Evolutionary conservation across 1,284 basidiomycete species (phyloP).

Genomic region (Sporisorium sorghi): DNA sequence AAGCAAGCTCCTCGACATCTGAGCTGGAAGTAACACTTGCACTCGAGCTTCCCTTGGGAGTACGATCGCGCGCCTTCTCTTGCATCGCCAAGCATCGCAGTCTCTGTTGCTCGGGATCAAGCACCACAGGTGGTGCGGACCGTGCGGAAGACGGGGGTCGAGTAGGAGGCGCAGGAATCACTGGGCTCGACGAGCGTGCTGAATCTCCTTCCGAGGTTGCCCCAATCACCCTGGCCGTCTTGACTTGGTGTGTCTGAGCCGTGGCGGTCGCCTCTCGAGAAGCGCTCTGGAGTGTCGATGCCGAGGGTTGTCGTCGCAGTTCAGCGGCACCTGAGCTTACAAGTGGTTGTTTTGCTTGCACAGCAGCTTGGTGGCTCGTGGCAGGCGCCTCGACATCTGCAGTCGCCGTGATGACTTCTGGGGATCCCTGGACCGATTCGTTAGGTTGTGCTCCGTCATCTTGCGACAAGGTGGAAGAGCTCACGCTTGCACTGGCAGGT

Average conservation of each 20-base stretch:
- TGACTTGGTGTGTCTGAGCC: slow-evolving; percentile 3
- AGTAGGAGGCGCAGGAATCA: slow-evolving; percentile 4
- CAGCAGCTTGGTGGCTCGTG: background rate
- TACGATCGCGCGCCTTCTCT: slow-evolving; percentile 39
- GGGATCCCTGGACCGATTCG: background rate
- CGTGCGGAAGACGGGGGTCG: slow-evolving; percentile 20
- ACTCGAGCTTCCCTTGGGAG: slow-evolving; percentile 18
- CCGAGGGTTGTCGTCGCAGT: slow-evolving; percentile 3
- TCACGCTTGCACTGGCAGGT: background rate
- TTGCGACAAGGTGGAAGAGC: background rate
- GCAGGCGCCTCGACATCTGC: background rate
- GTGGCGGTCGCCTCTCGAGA: background rate
- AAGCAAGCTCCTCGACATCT: slow-evolving; percentile 19
- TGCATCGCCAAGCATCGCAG: slow-evolving; percentile 53
- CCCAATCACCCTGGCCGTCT: background rate
- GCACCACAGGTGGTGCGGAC: slow-evolving; percentile 18
- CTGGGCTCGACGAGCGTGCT: slow-evolving; percentile 31
- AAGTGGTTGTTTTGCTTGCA: background rate
- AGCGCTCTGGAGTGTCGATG: slow-evolving; percentile 1
- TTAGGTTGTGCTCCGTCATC: slow-evolving; percentile 1
- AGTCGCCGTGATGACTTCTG: background rate
- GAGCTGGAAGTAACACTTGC: slow-evolving; percentile 20
- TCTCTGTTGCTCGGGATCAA: slow-evolving; percentile 42
- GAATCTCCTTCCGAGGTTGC: slow-evolving; percentile 3
- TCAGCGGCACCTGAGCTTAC: background rate